These are phyloP conservation scores for Myxozyma mucilagina DNA, from an alignment of 805 yeast species.

Conservation along the genomic window DNA sequence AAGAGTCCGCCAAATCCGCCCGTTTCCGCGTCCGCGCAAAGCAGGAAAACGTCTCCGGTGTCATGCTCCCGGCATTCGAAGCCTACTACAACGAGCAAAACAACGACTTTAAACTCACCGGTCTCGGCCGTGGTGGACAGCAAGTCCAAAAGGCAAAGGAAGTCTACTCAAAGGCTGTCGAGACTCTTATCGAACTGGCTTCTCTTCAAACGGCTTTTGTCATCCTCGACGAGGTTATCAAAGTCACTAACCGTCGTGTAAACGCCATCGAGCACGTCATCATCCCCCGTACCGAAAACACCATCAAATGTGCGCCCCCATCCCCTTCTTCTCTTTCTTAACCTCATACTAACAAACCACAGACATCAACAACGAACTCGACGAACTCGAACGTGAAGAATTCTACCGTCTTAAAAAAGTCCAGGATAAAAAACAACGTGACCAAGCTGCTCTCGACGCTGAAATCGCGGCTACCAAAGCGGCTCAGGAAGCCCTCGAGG, in stretches of 20 bases:
- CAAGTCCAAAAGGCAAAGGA: conserved; percentile 92
- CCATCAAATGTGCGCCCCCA: conserved; percentile 55
- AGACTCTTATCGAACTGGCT: conserved; percentile 91
- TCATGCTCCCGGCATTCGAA: conserved; percentile 88
- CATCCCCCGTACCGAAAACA: conserved; percentile 96
- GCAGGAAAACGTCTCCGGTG: conserved; percentile 97
- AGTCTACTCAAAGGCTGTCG: conserved; percentile 95
- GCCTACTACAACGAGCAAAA: conserved; percentile 77
- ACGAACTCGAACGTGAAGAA: conserved; percentile 97
- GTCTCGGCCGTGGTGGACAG: conserved; percentile 97
- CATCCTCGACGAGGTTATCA: conserved; percentile 94
- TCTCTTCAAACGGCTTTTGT: conserved; percentile 96
- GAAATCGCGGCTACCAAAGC: conserved; percentile 35
- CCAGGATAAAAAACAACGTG: conserved; percentile 88
- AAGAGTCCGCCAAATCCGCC: conserved; percentile 84
- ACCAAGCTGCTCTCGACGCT: conserved; percentile 62
- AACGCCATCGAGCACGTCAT: conserved; percentile 98
- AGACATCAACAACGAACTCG: conserved; percentile 91
- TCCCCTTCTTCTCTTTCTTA: neutral
- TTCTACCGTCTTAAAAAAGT: conserved; percentile 95
- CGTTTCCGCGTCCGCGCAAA: conserved; percentile 87
- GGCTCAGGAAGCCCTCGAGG: conserved; percentile 29
- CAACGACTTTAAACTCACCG: conserved; percentile 90
- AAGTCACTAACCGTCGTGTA: conserved; percentile 96
- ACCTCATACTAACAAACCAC: conserved; percentile 23